These are phyloP conservation scores for Globisporangium emineosum DNA, from an alignment of 352 stramenopile genomes.

Conservation along the genomic window DNA sequence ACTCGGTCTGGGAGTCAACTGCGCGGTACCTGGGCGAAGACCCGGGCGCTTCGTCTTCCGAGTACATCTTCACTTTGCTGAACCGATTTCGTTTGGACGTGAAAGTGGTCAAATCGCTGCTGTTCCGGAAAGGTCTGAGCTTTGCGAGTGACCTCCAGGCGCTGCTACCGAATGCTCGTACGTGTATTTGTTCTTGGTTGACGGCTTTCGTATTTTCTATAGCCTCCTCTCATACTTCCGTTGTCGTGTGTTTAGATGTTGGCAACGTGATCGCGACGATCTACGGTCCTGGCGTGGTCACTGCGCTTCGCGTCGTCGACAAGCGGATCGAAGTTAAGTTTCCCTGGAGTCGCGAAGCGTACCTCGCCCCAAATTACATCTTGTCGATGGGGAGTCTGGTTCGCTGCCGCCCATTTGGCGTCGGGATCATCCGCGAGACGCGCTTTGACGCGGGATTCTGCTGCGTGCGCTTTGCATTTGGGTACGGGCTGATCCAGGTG, in stretches of 20 bases:
- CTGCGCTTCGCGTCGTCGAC: constrained; percentile 49
- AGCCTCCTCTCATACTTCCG: neutral
- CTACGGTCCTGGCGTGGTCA: constrained; percentile 61
- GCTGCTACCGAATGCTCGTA: constrained; percentile 44
- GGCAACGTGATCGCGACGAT: constrained; percentile 62
- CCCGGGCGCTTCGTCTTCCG: constrained; percentile 46
- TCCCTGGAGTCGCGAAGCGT: constrained; percentile 62
- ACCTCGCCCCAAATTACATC: constrained; percentile 47
- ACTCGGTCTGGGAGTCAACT: constrained; percentile 56
- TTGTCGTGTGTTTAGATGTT: constrained; percentile 30
- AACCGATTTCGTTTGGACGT: constrained; percentile 78
- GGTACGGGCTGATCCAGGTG: constrained; percentile 54
- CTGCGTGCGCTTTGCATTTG: constrained; percentile 62
- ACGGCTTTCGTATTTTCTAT: no score
- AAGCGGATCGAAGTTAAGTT: constrained; percentile 65
- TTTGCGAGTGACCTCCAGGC: constrained; percentile 33
- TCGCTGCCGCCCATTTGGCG: constrained; percentile 41
- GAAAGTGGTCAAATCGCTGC: constrained; percentile 60
- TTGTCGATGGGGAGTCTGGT: constrained; percentile 48
- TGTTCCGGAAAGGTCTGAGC: constrained; percentile 53
- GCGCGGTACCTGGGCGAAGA: constrained; percentile 72
- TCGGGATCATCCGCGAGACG: constrained; percentile 64
- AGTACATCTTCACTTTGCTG: constrained; percentile 66
- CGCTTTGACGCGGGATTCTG: constrained; percentile 58
- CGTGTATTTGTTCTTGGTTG: constrained; percentile 13